Evolutionary conservation across 305 asterid species (phyloP).

Genomic region (Ajuga reptans): DNA sequence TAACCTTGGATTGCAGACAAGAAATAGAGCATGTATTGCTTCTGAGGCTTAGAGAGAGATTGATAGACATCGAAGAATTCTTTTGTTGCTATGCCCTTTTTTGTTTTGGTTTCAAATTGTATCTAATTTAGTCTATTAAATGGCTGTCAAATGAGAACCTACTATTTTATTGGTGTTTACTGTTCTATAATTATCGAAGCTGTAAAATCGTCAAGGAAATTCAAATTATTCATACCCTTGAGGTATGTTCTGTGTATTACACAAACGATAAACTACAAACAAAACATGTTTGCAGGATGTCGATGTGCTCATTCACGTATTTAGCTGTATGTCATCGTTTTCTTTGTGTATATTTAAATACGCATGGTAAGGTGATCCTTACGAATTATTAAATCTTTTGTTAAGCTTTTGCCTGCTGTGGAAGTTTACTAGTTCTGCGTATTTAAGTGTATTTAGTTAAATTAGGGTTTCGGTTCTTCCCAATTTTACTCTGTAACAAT

Average conservation of each 20-base stretch:
- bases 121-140: too few species aligned
- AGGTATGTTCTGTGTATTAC: constrained; percentile 20
- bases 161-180: too few species aligned
- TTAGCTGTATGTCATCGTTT: background rate
- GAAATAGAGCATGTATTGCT: too few species aligned
- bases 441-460: constrained; percentile 10
- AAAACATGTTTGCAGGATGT: background rate
- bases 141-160: too few species aligned
- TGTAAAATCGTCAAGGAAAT: too few species aligned
- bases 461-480: constrained; percentile 31
- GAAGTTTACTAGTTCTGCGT: background rate
- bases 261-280: background rate
- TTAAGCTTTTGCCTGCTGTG: background rate
- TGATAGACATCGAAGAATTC: too few species aligned
- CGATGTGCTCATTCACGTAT: background rate
- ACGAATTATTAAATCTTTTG: background rate
- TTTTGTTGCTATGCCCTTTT: too few species aligned
- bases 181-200: too few species aligned
- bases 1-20: too few species aligned
- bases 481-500: background rate
- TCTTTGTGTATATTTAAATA: background rate
- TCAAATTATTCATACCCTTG: too few species aligned
- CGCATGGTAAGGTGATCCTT: background rate
- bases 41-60: too few species aligned
- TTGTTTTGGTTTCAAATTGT: too few species aligned